A percentile compares a stretch with the other conserved stretches of the same genome.
Evolutionary conservation across 768 basidiomycete species (phyloP).

Genomic region (Fibroporia radiculosa): DNA sequence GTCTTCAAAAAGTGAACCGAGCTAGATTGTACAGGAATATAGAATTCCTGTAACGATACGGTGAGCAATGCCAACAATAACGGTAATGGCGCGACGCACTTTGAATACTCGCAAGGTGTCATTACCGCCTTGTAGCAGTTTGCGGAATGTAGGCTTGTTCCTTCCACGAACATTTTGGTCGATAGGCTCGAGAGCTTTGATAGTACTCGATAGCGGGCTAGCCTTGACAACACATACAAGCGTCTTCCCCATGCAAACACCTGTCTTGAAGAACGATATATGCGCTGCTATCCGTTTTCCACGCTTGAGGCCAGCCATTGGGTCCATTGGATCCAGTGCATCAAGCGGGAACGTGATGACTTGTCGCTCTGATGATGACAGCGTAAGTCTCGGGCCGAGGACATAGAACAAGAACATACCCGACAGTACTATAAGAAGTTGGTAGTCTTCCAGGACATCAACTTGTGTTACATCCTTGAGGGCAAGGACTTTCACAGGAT

Average conservation of each 20-base stretch:
- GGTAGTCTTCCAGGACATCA: conserved; percentile 93
- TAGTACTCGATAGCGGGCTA: conserved; percentile 89
- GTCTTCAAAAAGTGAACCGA: conserved; percentile 98
- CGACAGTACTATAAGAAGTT: conserved; percentile 96
- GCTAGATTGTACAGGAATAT: conserved; percentile 94
- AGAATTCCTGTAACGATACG: conserved; percentile 70
- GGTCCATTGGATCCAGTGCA: conserved; percentile 83
- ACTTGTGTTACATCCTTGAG: conserved; percentile 89
- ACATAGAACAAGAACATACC: conserved; percentile 36
- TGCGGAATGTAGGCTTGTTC: conserved; percentile 88
- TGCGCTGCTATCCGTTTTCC: conserved; percentile 94
- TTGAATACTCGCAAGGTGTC: conserved; percentile 90
- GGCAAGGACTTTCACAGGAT: conserved; percentile 86
- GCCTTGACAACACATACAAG: conserved; percentile 97
- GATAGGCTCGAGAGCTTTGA: conserved; percentile 95
- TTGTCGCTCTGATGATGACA: conserved; percentile 66
- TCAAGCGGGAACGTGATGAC: conserved; percentile 96
- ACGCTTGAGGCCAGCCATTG: conserved; percentile 83
- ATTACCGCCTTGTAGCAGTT: conserved; percentile 88
- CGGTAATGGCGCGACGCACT: conserved; percentile 32
- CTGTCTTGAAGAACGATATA: conserved; percentile 97
- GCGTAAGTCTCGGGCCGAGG: not conserved
- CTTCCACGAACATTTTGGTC: conserved; percentile 77
- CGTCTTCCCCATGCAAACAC: conserved; percentile 82
- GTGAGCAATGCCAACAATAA: not conserved